Evolutionary conservation across 176 grass and related monocot species (phyloP).

Genomic region (Cenchrus americanus): DNA sequence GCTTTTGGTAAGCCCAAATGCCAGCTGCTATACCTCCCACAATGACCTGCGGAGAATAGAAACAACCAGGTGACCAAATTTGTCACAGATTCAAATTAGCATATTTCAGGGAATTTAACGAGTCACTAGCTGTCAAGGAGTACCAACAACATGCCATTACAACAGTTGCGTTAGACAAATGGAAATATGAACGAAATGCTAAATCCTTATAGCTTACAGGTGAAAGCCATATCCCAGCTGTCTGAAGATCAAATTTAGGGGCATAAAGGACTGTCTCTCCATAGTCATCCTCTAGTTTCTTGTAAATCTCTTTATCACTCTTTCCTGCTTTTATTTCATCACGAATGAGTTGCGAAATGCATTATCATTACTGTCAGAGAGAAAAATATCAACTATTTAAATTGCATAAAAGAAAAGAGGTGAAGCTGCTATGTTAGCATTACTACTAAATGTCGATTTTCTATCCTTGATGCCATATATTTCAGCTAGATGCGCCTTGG

Average conservation of each 20-base stretch:
- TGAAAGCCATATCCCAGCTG: constrained; percentile 91
- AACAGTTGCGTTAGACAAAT: not conserved
- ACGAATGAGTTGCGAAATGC: constrained; percentile 75
- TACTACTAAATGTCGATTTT: not conserved
- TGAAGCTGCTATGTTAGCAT: not conserved
- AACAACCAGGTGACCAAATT: not conserved
- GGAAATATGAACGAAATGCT: constrained; percentile 1
- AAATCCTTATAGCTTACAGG: constrained; percentile 51
- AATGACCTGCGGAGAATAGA: constrained; percentile 55
- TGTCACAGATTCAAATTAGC: not conserved
- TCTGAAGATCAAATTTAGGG: constrained; percentile 95
- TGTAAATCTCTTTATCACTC: constrained; percentile 85
- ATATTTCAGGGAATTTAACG: not conserved
- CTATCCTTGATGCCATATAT: not conserved
- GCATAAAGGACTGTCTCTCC: constrained; percentile 88
- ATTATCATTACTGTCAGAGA: not conserved
- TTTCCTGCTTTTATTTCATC: constrained; percentile 83
- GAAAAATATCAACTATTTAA: not conserved
- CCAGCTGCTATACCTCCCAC: constrained; percentile 71
- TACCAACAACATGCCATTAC: not conserved
- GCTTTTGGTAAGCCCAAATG: constrained; percentile 80
- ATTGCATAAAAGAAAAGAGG: not conserved
- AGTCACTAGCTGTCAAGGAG: not conserved
- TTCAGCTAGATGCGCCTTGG: not conserved
- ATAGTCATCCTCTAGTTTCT: constrained; percentile 72